Evolutionary conservation across 345 rosid species (phyloP).

Genomic region (Gossypium turneri): DNA sequence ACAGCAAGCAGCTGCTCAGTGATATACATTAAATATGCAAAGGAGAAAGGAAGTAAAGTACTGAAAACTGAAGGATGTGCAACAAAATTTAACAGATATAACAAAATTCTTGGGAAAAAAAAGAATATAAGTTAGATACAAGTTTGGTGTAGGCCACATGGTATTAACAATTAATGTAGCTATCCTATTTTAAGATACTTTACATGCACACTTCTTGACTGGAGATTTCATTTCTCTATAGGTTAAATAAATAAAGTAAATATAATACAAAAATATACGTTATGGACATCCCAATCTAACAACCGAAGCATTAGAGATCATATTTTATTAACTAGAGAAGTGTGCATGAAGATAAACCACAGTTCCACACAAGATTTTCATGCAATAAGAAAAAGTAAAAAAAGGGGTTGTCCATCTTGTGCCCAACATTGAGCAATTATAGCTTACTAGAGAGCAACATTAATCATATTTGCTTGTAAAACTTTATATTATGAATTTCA

Average conservation of each 20-base stretch:
- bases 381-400: not conserved
- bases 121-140: not conserved
- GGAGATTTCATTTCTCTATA: not conserved
- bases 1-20: not conserved
- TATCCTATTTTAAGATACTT: not conserved
- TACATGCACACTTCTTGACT: not conserved
- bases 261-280: not conserved
- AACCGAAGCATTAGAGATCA: not conserved
- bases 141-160: not conserved
- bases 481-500: constrained; percentile 2
- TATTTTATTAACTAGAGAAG: not conserved
- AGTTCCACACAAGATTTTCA: not conserved
- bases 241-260: not conserved
- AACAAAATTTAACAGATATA: not conserved
- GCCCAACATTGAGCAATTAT: not conserved
- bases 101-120: not conserved
- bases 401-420: not conserved
- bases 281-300: not conserved
- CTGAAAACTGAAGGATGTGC: not conserved
- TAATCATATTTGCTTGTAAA: not conserved
- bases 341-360: not conserved
- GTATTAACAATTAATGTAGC: not conserved
- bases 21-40: not conserved
- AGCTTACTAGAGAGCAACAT: not conserved
- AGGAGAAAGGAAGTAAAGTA: not conserved